Evolutionary conservation across 768 basidiomycete genomes (phyloP).

Genomic region (Termitomyces sp.): DNA sequence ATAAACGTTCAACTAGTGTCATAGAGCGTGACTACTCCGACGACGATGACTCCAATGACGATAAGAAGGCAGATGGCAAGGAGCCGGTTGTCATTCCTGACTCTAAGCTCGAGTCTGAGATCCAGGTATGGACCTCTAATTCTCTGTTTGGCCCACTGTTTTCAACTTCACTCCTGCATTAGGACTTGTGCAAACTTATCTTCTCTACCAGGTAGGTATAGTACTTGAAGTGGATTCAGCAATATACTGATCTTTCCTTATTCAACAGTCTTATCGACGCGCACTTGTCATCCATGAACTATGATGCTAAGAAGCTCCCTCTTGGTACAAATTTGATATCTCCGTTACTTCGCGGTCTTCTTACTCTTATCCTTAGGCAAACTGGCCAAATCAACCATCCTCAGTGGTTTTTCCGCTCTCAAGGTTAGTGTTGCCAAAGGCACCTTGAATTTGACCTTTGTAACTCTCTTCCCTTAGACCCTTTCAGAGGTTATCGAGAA

Average conservation of each 20-base stretch:
- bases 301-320: conserved; percentile 62
- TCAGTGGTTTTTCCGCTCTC: conserved; percentile 55
- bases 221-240: background rate
- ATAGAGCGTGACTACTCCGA: conserved; percentile 54
- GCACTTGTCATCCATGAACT: conserved; percentile 58
- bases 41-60: conserved; percentile 37
- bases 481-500: conserved; percentile 51
- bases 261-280: conserved; percentile 45
- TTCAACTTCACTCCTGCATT: background rate
- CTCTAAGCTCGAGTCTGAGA: conserved; percentile 37
- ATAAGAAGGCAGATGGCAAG: conserved; percentile 19
- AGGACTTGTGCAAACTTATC: conserved; percentile 48
- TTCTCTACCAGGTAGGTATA: conserved; percentile 43
- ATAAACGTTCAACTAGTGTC: background rate
- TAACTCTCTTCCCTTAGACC: conserved; percentile 20
- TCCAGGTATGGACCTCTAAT: conserved; percentile 32
- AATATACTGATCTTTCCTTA: background rate
- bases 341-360: background rate
- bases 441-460: background rate
- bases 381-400: conserved; percentile 56
- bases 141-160: background rate
- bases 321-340: conserved; percentile 34
- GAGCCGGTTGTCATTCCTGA: conserved; percentile 41
- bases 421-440: conserved; percentile 32
- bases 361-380: conserved; percentile 35